Conservation (phyloP, 495 filamentous ascomycete species). For the Annulohypoxylon bovei region DNA sequence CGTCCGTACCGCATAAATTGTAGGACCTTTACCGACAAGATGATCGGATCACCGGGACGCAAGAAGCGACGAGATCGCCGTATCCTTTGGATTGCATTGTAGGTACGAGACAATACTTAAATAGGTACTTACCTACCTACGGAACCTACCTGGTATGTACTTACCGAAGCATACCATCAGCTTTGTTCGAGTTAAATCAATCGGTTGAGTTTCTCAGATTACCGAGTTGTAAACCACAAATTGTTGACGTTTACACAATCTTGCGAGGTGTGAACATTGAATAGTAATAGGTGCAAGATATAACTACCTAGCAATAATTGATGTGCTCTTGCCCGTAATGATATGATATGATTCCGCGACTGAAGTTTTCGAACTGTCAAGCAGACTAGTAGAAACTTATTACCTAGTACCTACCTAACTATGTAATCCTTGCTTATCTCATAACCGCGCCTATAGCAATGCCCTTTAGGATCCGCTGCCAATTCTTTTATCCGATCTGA, state of each 20-base stretch:
- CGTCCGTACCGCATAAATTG: not conserved
- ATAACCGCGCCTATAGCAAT: not conserved
- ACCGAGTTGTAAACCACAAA: not conserved
- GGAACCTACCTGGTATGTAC: not conserved
- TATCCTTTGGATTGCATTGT: not conserved
- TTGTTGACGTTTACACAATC: not conserved
- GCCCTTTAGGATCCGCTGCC: not conserved
- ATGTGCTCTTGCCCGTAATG: not conserved
- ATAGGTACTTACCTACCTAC: too few species aligned
- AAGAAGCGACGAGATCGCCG: not conserved
- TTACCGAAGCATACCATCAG: not conserved
- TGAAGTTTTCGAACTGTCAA: too few species aligned
- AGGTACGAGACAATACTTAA: too few species aligned
- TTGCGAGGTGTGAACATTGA: not conserved
- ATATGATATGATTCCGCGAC: too few species aligned
- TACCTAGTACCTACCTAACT: not conserved
- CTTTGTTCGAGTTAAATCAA: not conserved
- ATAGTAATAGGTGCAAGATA: too few species aligned
- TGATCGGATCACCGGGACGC: not conserved
- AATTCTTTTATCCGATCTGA: not conserved
- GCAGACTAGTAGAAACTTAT: too few species aligned
- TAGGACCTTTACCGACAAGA: not conserved
- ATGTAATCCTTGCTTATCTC: not conserved
- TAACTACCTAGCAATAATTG: too few species aligned
- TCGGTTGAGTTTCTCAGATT: too few species aligned